Conservation (phyloP, 73 alveolate genomes). For the Tetrahymena elliotti region DNA sequence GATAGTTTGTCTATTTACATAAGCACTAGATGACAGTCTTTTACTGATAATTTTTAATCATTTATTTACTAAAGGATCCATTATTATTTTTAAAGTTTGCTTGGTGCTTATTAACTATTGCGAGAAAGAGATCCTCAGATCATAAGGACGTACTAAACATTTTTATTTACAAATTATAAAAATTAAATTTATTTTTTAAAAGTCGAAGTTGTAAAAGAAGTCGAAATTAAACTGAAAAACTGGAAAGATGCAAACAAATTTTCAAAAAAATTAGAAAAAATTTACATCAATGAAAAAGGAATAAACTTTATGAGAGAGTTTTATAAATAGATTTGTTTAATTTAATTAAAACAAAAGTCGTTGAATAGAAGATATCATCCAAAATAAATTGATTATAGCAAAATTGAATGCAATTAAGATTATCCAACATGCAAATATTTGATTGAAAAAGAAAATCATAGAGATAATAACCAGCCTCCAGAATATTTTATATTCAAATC, state of each 20-base stretch:
- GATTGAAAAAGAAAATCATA: neutral
- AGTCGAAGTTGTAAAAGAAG: neutral
- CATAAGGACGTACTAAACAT: neutral
- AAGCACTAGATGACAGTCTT: neutral
- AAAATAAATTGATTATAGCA: neutral
- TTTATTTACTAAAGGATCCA: neutral
- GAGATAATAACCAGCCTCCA: neutral
- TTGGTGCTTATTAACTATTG: neutral
- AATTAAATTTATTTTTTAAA: neutral
- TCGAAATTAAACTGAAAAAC: neutral
- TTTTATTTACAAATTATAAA: neutral
- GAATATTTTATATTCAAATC: neutral
- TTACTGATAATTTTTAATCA: neutral
- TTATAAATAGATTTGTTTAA: neutral
- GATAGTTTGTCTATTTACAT: slow-evolving; percentile 33
- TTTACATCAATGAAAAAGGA: neutral
- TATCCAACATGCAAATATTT: neutral
- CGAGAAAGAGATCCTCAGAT: neutral
- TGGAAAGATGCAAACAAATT: neutral
- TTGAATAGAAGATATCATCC: neutral
- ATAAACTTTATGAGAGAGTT: neutral
- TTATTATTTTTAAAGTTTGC: neutral
- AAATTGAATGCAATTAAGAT: neutral
- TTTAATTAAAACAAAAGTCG: neutral
- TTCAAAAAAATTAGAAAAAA: neutral